phyloP scores from a whole-genome alignment of 1,284 basidiomycete genomes.

The Ganoderma multipileum region DNA sequence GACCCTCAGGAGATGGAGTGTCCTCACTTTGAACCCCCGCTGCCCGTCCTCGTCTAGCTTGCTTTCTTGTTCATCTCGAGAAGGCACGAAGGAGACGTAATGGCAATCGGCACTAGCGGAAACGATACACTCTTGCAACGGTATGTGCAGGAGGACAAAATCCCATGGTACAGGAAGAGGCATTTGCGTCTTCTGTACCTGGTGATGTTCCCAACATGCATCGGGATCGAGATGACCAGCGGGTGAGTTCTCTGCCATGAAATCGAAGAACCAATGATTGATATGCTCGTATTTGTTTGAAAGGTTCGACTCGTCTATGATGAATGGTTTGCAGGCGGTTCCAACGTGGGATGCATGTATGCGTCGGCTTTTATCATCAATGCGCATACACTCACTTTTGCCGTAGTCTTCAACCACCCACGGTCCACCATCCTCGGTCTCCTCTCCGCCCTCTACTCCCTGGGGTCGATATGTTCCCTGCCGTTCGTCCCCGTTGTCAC shows the following conservation, averaged over 20 bases:
- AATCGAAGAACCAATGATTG: neutral
- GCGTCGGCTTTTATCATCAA: slow-evolving; percentile 20
- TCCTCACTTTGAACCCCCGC: slow-evolving; percentile 1
- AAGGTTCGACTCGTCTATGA: slow-evolving; percentile 66
- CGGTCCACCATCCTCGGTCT: slow-evolving; percentile 57
- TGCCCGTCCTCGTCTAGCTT: neutral
- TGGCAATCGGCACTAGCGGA: slow-evolving; percentile 28
- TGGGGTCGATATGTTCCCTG: slow-evolving; percentile 60
- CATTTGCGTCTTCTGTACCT: slow-evolving; percentile 58
- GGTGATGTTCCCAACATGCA: slow-evolving; percentile 61
- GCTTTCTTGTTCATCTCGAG: neutral
- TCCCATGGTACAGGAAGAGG: slow-evolving; percentile 63
- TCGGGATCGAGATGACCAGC: slow-evolving; percentile 68
- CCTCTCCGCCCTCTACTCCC: slow-evolving; percentile 60
- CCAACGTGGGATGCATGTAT: slow-evolving; percentile 63
- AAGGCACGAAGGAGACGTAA: slow-evolving; percentile 5
- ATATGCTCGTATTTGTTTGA: neutral
- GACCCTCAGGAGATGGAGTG: neutral
- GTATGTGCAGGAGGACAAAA: slow-evolving; percentile 53
- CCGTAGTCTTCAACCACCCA: slow-evolving; percentile 54
- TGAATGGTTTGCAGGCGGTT: slow-evolving; percentile 68
- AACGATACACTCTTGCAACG: slow-evolving; percentile 50
- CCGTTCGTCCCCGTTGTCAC: slow-evolving; percentile 71
- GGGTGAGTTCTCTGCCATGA: slow-evolving; percentile 47
- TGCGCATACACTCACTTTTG: neutral